phyloP scores from a whole-genome alignment of 2,329 filamentous ascomycete species.

The Akanthomyces dipterigenus region DNA sequence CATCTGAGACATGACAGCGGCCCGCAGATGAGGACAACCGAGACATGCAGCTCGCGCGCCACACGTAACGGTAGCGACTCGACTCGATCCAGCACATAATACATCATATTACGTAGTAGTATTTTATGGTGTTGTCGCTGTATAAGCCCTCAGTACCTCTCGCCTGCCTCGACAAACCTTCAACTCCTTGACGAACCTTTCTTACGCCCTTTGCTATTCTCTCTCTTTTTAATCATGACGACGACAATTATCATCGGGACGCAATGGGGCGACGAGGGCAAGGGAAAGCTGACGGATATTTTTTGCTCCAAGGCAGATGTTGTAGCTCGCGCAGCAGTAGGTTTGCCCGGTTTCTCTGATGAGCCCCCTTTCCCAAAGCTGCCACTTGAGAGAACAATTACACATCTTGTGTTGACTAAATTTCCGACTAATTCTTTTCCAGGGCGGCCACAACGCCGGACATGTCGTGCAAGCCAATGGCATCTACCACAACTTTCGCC shows the following conservation, averaged over 20 bases:
- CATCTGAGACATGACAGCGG: background rate
- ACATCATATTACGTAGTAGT: too few relatives aligned
- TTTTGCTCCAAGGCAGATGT: slow-evolving; percentile 3
- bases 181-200: too few relatives aligned
- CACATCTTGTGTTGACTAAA: background rate
- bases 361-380: background rate
- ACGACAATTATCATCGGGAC: slow-evolving; percentile 1
- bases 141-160: too few relatives aligned
- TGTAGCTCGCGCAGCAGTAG: slow-evolving; percentile 3
- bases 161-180: too few relatives aligned
- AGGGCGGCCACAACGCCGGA: slow-evolving; percentile 2
- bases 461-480: slow-evolving; percentile 6
- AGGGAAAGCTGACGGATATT: slow-evolving; percentile 2
- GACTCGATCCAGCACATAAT: too few relatives aligned
- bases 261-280: slow-evolving; percentile 6
- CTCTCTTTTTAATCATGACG: background rate
- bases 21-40: background rate
- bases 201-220: too few relatives aligned
- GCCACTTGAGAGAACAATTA: background rate
- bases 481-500: slow-evolving; percentile 7
- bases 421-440: background rate
- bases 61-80: too few relatives aligned
- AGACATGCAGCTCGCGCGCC: background rate
- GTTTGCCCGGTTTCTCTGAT: background rate
- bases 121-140: too few relatives aligned